Conservation (phyloP, 352 stramenopile genomes). For the Phytopythium helicoides region DNA sequence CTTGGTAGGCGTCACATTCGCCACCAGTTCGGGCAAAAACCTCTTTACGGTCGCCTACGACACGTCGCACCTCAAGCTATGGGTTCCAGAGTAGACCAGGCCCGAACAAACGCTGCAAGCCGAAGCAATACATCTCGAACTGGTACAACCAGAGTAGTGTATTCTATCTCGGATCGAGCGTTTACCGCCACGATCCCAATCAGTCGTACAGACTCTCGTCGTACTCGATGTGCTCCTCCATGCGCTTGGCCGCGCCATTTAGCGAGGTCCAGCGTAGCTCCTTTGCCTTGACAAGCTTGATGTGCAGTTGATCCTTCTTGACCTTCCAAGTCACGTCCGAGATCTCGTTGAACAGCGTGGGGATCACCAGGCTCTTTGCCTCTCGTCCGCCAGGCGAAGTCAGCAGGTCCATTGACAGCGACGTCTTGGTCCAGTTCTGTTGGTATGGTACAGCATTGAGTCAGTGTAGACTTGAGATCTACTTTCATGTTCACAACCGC, state of each 20-base stretch:
- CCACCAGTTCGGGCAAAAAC: slow-evolving; percentile 25
- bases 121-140: slow-evolving; percentile 2
- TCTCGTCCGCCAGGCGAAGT: slow-evolving; percentile 25
- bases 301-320: slow-evolving; percentile 58
- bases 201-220: slow-evolving; percentile 78
- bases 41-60: slow-evolving; percentile 67
- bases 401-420: slow-evolving; percentile 70
- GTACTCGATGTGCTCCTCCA: slow-evolving; percentile 86
- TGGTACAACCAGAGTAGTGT: too few species aligned
- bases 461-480: too few species aligned
- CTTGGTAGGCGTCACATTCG: slow-evolving; percentile 55
- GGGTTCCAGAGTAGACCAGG: slow-evolving; percentile 44
- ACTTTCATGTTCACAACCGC: too few species aligned
- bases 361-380: slow-evolving; percentile 72
- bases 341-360: slow-evolving; percentile 67
- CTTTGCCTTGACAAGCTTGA: slow-evolving; percentile 68
- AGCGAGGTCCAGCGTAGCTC: slow-evolving; percentile 69
- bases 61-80: slow-evolving; percentile 66
- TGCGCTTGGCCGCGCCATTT: slow-evolving; percentile 76
- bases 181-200: too few species aligned
- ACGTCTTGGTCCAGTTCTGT: slow-evolving; percentile 81
- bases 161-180: too few species aligned
- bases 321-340: slow-evolving; percentile 56
- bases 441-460: too few species aligned
- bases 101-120: neutral